Evolutionary conservation across 192 early-diverging fungal genomes (phyloP), one percentile per base, ranked within the genome.

Genomic region (Radiomyces spectabilis): DNA sequence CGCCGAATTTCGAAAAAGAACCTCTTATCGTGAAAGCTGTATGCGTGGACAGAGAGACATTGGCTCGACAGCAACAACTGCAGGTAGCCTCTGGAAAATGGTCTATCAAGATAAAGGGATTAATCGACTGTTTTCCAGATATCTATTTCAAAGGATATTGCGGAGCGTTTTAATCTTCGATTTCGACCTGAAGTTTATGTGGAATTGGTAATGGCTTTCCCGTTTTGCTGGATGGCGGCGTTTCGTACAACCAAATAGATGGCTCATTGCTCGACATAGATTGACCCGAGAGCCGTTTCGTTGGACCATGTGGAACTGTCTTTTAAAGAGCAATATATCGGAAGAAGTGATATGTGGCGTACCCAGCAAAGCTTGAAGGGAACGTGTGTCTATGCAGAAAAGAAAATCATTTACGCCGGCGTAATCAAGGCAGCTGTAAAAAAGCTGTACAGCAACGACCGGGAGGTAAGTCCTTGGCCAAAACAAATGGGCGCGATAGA

Each of bases 261-360:
- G 10, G 12, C 4, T 34, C n/a, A 19, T 22, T n/a, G 12, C 41
- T 50, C 32, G 37, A 0, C 19, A 12, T 55, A 92, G 79, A 72
- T 91, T 38, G 86, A 92, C 38, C 70, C 74, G 44, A 74, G 74
- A 22, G 47, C 63, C 6, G 82, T 92, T 13, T 70, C 82, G 4
- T 83, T 89, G 3, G 83, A 87, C 41, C 87, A 88, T 68, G 69
- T 98, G 13, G 95, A 95, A 55, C 67, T 98, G 18, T 65, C 78
- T 4, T 91, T 98, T 51, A 77, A 84, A 26, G 91, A 95, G 57
- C 94, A 97, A 55, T 95, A 95, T 60, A 73, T 98, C 19, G 90
- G 85, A 8, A 76, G 93, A 55, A 83, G 82, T 67, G 93, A 97
- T 66, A 97, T 97, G 93, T 95, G 93, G 92, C 61, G 86, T 43